Evolutionary conservation across 2,329 filamentous ascomycete species (phyloP).

Genomic region (Fusarium chuoi): DNA sequence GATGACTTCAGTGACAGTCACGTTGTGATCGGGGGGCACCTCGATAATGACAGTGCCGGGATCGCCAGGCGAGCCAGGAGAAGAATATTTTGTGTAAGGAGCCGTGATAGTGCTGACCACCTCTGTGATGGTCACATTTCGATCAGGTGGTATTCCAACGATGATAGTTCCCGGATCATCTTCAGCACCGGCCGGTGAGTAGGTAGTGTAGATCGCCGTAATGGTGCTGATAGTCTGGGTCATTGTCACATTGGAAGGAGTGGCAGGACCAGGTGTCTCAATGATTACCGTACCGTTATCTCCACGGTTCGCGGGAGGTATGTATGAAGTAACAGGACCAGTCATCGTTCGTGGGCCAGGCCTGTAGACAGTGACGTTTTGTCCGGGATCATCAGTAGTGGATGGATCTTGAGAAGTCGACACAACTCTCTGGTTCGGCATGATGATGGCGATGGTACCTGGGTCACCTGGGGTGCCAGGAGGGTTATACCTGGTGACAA

Average conservation of each 20-base stretch:
- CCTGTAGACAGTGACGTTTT: conserved; percentile 21
- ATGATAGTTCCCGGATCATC: conserved; percentile 28
- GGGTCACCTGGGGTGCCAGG: conserved; percentile 19
- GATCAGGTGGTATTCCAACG: conserved; percentile 7
- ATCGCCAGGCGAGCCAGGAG: conserved; percentile 10
- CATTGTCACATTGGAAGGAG: conserved; percentile 14
- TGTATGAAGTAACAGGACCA: conserved; percentile 23
- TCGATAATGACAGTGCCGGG: conserved; percentile 21
- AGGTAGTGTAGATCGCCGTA: conserved; percentile 26
- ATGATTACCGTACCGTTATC: conserved; percentile 25
- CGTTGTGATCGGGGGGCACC: conserved; percentile 12
- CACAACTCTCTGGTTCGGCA: conserved; percentile 9
- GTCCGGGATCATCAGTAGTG: not conserved
- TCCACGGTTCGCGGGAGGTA: conserved; percentile 6
- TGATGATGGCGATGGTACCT: conserved; percentile 24
- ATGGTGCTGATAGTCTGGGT: conserved; percentile 27
- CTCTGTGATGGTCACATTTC: conserved; percentile 32
- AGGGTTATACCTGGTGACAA: conserved; percentile 12
- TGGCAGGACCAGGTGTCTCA: conserved; percentile 19
- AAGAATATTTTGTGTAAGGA: conserved; percentile 17
- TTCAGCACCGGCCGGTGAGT: conserved; percentile 4
- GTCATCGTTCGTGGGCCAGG: conserved; percentile 24
- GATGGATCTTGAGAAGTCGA: not conserved
- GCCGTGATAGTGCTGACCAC: conserved; percentile 1
- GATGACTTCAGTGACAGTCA: conserved; percentile 17